phyloP scores from a whole-genome alignment of 2,329 filamentous ascomycete genomes.

The Mycosphaerelloides madeirae region DNA sequence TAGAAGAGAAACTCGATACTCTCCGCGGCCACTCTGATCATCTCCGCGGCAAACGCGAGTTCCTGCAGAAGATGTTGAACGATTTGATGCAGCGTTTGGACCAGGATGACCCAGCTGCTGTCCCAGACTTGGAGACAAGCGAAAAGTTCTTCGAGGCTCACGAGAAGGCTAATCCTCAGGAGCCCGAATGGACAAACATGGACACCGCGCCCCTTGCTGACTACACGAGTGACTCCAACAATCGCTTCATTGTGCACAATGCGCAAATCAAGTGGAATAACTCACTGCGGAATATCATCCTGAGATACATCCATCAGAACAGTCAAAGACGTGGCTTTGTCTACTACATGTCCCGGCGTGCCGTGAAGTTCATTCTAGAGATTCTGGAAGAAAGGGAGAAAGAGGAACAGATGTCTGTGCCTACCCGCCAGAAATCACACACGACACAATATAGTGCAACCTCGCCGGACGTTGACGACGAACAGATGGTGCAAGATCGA shows the following conservation, averaged over 20 bases:
- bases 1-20: conserved; percentile 52
- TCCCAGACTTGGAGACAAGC: conserved; percentile 40
- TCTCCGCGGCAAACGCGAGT: conserved; percentile 54
- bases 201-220: conserved; percentile 70
- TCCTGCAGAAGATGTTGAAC: conserved; percentile 55
- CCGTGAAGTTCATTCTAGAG: conserved; percentile 96
- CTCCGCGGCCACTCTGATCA: conserved; percentile 55
- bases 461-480: conserved; percentile 52
- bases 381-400: conserved; percentile 92
- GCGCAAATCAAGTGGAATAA: conserved; percentile 99
- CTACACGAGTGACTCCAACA: conserved; percentile 92
- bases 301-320: conserved; percentile 96
- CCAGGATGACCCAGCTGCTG: conserved; percentile 52
- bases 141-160: conserved; percentile 46
- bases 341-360: conserved; percentile 92
- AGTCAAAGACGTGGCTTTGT: conserved; percentile 93
- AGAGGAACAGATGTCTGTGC: conserved; percentile 46
- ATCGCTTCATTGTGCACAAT: conserved; percentile 97
- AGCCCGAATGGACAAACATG: conserved; percentile 50
- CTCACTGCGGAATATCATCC: conserved; percentile 85
- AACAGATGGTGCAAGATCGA: conserved; percentile 70
- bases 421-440: conserved; percentile 24
- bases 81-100: conserved; percentile 53
- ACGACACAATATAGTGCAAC: conserved; percentile 25
- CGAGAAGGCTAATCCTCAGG: conserved; percentile 42